Percentiles rank a stretch among this genome's conserved stretches.
These are phyloP conservation scores for Hypoxylon intermedium DNA, from an alignment of 495 filamentous ascomycete genomes.

Conservation along the genomic window DNA sequence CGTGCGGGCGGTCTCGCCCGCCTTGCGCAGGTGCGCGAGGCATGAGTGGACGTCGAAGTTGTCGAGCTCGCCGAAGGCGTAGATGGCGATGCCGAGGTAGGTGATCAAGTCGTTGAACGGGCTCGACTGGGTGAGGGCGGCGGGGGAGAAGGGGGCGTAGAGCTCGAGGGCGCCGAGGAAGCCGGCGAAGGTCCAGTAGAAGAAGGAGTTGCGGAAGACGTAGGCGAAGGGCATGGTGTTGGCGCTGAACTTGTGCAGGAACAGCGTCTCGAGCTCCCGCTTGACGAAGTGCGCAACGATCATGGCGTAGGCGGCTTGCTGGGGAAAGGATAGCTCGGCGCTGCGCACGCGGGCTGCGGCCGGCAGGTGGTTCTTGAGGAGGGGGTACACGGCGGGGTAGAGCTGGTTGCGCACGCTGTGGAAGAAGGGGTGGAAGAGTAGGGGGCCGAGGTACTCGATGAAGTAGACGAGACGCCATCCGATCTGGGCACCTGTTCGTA, in stretches of 20 bases:
- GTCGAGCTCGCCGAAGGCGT: slow-evolving; percentile 73
- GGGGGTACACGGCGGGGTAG: slow-evolving; percentile 66
- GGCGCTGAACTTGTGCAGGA: slow-evolving; percentile 92
- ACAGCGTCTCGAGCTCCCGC: slow-evolving; percentile 92
- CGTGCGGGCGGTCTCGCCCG: too few relatives aligned
- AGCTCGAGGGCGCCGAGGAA: slow-evolving; percentile 83
- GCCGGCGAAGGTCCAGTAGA: slow-evolving; percentile 89
- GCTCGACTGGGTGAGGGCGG: slow-evolving; percentile 59
- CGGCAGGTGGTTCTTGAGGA: slow-evolving; percentile 47
- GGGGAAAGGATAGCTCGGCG: slow-evolving; percentile 63
- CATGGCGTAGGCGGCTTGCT: slow-evolving; percentile 73
- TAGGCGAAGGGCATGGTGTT: slow-evolving; percentile 89
- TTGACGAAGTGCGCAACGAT: slow-evolving; percentile 88
- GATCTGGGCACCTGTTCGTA: slow-evolving; percentile 79
- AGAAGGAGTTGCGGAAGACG: slow-evolving; percentile 88
- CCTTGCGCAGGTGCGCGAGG: slow-evolving; percentile 74
- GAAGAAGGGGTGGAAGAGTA: slow-evolving; percentile 80
- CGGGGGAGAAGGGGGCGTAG: slow-evolving; percentile 73
- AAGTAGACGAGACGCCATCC: slow-evolving; percentile 93
- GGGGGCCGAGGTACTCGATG: slow-evolving; percentile 94
- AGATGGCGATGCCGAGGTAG: slow-evolving; percentile 72
- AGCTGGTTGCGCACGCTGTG: slow-evolving; percentile 76
- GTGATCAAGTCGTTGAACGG: slow-evolving; percentile 49
- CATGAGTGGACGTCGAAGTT: slow-evolving; percentile 82
- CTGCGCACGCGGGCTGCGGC: slow-evolving; percentile 23